These are phyloP conservation scores for Sporothrix euskadiensis DNA, from an alignment of 2,329 filamentous ascomycete species.

Conservation along the genomic window DNA sequence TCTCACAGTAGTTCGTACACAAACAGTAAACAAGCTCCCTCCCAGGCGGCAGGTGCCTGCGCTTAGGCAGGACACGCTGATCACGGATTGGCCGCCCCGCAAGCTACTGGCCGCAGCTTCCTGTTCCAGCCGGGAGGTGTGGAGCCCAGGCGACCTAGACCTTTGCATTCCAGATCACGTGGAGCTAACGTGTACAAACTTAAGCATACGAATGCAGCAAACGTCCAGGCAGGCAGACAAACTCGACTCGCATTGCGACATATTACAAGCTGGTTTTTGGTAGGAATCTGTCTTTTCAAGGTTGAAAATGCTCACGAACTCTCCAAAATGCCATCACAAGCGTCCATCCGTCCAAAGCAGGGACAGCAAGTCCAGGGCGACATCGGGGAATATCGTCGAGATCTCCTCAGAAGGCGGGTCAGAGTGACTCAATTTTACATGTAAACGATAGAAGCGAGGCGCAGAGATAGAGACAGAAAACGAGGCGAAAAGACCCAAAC, in stretches of 20 bases:
- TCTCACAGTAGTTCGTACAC: no score
- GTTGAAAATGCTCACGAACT: background rate
- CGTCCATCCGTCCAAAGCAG: background rate
- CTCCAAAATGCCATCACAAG: background rate
- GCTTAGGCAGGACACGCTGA: conserved; percentile 15
- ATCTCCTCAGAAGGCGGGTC: background rate
- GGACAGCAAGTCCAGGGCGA: background rate
- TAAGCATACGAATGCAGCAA: background rate
- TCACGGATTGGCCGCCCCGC: conserved; percentile 16
- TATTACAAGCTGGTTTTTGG: background rate
- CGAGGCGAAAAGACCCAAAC: background rate
- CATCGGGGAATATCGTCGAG: background rate
- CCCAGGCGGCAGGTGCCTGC: conserved; percentile 23
- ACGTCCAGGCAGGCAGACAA: background rate
- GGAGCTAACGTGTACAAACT: background rate
- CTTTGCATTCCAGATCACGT: background rate
- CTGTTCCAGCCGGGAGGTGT: background rate
- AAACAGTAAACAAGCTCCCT: conserved; percentile 5
- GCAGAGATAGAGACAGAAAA: background rate
- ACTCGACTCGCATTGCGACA: background rate
- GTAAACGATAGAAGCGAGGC: background rate
- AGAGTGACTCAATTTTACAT: background rate
- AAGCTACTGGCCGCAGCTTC: conserved; percentile 14
- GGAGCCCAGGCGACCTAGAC: conserved; percentile 8
- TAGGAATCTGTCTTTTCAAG: background rate